These are phyloP conservation scores for Tephrocybe rancida DNA, from an alignment of 768 basidiomycete genomes.

Conservation along the genomic window DNA sequence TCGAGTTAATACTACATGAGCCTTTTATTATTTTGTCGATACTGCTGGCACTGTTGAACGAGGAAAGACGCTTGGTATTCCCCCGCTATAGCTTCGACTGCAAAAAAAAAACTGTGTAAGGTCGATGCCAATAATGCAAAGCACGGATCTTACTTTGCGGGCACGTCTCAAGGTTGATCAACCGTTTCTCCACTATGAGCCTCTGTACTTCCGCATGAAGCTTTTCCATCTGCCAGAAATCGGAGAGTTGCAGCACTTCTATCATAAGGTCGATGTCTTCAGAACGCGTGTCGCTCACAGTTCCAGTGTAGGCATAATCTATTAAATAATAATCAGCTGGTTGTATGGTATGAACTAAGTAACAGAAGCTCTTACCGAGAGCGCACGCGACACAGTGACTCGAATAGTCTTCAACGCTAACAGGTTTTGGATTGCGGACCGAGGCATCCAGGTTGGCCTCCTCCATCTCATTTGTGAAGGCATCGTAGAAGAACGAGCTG, in stretches of 20 bases:
- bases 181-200: slow-evolving; percentile 24
- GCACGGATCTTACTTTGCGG: neutral
- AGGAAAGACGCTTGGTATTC: neutral
- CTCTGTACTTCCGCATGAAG: slow-evolving; percentile 28
- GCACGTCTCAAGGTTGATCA: slow-evolving; percentile 29
- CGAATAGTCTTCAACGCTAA: slow-evolving; percentile 16
- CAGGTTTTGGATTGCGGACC: slow-evolving; percentile 10
- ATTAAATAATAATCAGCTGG: neutral
- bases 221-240: slow-evolving; percentile 25
- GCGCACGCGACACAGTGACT: slow-evolving; percentile 24
- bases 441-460: slow-evolving; percentile 17
- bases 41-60: no score
- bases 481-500: slow-evolving; percentile 31
- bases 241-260: slow-evolving; percentile 27
- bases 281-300: neutral
- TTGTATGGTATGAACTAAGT: neutral
- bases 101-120: neutral
- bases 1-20: no score
- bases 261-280: slow-evolving; percentile 22
- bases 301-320: slow-evolving; percentile 37
- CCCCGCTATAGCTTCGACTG: neutral
- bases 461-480: slow-evolving; percentile 27
- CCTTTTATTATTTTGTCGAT: neutral
- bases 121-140: neutral
- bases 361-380: slow-evolving; percentile 25